Evolutionary conservation across 2,329 filamentous ascomycete species (phyloP).

Genomic region (Phoma sp.): DNA sequence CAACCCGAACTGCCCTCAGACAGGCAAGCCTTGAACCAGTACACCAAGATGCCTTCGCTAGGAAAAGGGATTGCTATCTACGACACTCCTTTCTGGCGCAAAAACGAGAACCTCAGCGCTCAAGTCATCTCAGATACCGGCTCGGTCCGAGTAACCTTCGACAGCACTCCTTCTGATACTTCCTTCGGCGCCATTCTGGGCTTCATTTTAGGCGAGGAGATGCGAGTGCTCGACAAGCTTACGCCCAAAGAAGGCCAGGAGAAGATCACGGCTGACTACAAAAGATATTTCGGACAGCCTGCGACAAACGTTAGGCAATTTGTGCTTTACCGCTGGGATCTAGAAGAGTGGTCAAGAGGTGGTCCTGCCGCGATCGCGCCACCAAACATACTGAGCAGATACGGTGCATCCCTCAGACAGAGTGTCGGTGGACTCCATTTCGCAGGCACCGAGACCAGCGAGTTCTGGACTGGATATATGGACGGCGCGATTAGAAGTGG

Average conservation of each 20-base stretch:
- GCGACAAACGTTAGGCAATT: constrained; percentile 25
- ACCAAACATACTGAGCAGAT: constrained; percentile 19
- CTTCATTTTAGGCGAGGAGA: constrained; percentile 31
- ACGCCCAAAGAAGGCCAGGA: background rate
- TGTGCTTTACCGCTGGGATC: constrained; percentile 31
- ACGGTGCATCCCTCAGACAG: constrained; percentile 22
- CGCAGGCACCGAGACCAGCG: constrained; percentile 61
- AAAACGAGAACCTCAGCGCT: constrained; percentile 53
- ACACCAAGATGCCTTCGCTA: constrained; percentile 55
- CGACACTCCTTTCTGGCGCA: constrained; percentile 55
- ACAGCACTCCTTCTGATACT: constrained; percentile 22
- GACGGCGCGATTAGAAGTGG: constrained; percentile 62
- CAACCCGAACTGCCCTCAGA: constrained; percentile 52
- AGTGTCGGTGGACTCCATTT: constrained; percentile 56
- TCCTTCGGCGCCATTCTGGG: constrained; percentile 32
- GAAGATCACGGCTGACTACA: constrained; percentile 18
- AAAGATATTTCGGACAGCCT: constrained; percentile 22
- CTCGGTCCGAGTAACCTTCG: constrained; percentile 23
- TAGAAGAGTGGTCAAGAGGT: constrained; percentile 28
- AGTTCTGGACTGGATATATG: constrained; percentile 65
- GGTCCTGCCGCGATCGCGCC: constrained; percentile 27
- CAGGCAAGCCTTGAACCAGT: constrained; percentile 49
- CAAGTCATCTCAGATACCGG: constrained; percentile 26
- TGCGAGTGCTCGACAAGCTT: constrained; percentile 23
- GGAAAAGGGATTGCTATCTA: constrained; percentile 60